Conservation (phyloP, 441 rosid species). For the Gossypium davidsonii region DNA sequence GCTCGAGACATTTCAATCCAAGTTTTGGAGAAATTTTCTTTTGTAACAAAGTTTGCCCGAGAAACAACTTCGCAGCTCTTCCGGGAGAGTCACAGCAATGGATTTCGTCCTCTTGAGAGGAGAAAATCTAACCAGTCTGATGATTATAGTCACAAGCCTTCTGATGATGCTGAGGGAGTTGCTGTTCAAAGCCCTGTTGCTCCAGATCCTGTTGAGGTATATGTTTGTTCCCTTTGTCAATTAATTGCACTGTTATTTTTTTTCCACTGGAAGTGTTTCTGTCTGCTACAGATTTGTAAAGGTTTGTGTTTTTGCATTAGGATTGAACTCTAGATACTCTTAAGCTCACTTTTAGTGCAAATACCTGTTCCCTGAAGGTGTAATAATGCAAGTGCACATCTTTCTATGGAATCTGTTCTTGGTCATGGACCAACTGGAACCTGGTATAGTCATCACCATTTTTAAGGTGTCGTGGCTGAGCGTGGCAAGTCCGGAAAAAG, state of each 20-base stretch:
- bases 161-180: slow-evolving; percentile 39
- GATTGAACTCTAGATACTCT: not conserved
- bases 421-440: not conserved
- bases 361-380: not conserved
- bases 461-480: not conserved
- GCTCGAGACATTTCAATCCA: slow-evolving; percentile 82
- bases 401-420: not conserved
- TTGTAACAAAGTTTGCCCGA: slow-evolving; percentile 87
- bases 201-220: slow-evolving; percentile 85
- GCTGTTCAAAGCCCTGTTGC: slow-evolving; percentile 43
- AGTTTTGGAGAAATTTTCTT: slow-evolving; percentile 88
- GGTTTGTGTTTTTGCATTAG: not conserved
- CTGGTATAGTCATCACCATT: not conserved
- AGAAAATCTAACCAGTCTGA: slow-evolving; percentile 35
- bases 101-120: slow-evolving; percentile 56
- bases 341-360: not conserved
- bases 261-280: not conserved
- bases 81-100: slow-evolving; percentile 60
- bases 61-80: slow-evolving; percentile 89
- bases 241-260: not conserved
- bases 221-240: slow-evolving; percentile 10
- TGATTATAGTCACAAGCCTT: slow-evolving; percentile 37
- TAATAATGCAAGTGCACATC: not conserved
- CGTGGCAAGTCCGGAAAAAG: not conserved
- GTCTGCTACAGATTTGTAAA: not conserved